Conservation (phyloP, 345 rosid genomes). For the Ricinus communis region DNA sequence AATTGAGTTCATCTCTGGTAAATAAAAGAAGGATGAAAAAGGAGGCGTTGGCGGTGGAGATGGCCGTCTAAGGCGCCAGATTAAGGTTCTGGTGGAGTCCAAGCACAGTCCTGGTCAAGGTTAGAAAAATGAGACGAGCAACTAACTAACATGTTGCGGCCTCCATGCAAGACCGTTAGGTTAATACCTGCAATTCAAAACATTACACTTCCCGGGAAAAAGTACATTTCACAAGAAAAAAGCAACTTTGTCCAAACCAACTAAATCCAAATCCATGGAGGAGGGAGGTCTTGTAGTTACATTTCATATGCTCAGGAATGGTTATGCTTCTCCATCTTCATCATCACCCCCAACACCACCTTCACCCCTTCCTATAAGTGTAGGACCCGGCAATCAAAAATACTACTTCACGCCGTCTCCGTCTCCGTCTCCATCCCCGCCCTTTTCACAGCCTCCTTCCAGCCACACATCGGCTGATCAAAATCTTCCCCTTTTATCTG, state of each 20-base stretch:
- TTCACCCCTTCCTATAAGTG: constrained; percentile 59
- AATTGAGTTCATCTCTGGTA: too few relatives aligned
- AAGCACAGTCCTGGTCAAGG: too few relatives aligned
- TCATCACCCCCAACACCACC: constrained; percentile 60
- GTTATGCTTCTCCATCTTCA: constrained; percentile 29
- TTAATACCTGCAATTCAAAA: constrained; percentile 27
- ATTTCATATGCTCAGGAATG: constrained; percentile 6
- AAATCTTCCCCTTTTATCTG: constrained; percentile 40
- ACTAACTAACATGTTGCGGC: too few relatives aligned
- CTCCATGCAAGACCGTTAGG: constrained; percentile 35
- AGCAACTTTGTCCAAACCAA: not conserved
- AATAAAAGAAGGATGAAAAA: too few relatives aligned
- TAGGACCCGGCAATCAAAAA: constrained; percentile 46
- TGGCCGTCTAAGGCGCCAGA: constrained; percentile 99
- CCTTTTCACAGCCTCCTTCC: constrained; percentile 40
- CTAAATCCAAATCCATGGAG: not conserved
- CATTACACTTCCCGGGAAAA: constrained; percentile 16
- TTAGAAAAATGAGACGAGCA: too few relatives aligned
- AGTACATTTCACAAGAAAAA: not conserved
- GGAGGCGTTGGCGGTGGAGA: too few relatives aligned
- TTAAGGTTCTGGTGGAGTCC: constrained; percentile 99
- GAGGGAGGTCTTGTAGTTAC: not conserved
- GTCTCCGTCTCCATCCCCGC: constrained; percentile 50
- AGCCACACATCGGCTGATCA: constrained; percentile 35
- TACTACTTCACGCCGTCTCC: constrained; percentile 39